A percentile compares a stretch with the other conserved stretches of the same genome.
These are phyloP conservation scores for Coemansia brasiliensis DNA, from an alignment of 192 early-diverging fungal genomes.

Conservation along the genomic window DNA sequence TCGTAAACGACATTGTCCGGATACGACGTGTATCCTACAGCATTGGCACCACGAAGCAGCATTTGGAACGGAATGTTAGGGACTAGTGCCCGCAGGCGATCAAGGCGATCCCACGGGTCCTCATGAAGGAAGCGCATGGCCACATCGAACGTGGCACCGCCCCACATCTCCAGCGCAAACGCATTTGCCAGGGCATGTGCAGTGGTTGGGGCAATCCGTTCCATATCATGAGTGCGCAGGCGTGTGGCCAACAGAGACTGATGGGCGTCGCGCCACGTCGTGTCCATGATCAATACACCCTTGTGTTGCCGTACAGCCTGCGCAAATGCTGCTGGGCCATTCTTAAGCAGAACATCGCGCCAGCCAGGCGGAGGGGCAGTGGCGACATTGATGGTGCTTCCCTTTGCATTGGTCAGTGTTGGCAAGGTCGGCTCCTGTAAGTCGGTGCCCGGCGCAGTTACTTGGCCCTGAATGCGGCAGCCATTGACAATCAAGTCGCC, in stretches of 20 bases:
- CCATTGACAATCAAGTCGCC: conserved; percentile 94
- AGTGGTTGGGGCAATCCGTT: conserved; percentile 84
- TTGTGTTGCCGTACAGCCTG: conserved; percentile 84
- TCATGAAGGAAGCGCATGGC: conserved; percentile 95
- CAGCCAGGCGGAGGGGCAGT: conserved; percentile 74
- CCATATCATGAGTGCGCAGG: conserved; percentile 92
- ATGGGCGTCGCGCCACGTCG: conserved; percentile 96
- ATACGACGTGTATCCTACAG: conserved; percentile 96
- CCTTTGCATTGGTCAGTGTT: conserved; percentile 49
- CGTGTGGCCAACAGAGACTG: conserved; percentile 94
- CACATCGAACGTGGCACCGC: conserved; percentile 97
- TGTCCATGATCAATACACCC: conserved; percentile 92
- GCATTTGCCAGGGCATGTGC: conserved; percentile 84
- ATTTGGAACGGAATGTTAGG: conserved; percentile 99
- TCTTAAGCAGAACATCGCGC: conserved; percentile 81
- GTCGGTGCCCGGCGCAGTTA: conserved; percentile 70
- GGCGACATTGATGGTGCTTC: conserved; percentile 56
- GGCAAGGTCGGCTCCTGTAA: conserved; percentile 68
- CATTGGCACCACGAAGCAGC: conserved; percentile 97
- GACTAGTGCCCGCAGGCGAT: conserved; percentile 76
- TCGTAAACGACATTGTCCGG: conserved; percentile 97
- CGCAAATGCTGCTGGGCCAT: conserved; percentile 90
- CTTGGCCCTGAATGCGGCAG: conserved; percentile 85
- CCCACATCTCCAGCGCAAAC: conserved; percentile 96
- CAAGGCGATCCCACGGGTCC: conserved; percentile 95